Conservation (phyloP, 352 stramenopile genomes). For the Phytopythium kandeliae region DNA sequence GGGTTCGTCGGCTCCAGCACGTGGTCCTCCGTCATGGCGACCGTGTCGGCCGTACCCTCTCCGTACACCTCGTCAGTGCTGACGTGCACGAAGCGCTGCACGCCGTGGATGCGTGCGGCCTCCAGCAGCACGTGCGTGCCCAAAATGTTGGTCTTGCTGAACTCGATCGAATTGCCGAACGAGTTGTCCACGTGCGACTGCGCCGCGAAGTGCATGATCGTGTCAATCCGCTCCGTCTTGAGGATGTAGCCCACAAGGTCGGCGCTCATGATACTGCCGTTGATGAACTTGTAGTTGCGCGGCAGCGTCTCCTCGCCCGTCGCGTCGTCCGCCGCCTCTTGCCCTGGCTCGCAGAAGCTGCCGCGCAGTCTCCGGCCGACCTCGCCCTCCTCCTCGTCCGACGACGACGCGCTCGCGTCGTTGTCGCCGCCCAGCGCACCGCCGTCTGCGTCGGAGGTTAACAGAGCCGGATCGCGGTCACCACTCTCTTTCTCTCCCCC, state of each 20-base stretch:
- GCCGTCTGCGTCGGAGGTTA: neutral
- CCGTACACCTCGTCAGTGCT: constrained; percentile 99
- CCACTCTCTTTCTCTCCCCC: neutral
- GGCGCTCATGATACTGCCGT: constrained; percentile 93
- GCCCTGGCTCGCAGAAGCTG: constrained; percentile 52
- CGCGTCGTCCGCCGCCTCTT: constrained; percentile 16
- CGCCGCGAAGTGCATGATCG: constrained; percentile 98
- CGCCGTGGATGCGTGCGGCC: constrained; percentile 86
- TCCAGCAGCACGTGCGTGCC: constrained; percentile 98
- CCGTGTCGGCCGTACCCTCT: constrained; percentile 87
- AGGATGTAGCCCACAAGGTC: constrained; percentile 96
- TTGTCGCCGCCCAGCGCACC: constrained; percentile 19
- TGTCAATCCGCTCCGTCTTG: constrained; percentile 94
- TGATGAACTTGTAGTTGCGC: constrained; percentile 94
- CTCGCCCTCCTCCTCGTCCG: constrained; percentile 27
- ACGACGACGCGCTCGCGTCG: constrained; percentile 2
- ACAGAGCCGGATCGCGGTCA: neutral
- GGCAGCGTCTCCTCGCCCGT: constrained; percentile 24
- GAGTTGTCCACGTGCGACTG: constrained; percentile 98
- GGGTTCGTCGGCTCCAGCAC: constrained; percentile 96
- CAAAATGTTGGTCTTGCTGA: constrained; percentile 98
- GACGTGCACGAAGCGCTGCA: constrained; percentile 96
- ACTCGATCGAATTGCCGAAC: constrained; percentile 98
- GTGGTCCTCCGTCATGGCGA: constrained; percentile 94
- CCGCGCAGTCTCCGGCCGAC: constrained; percentile 38